These are phyloP conservation scores for Panaeolus papilionaceus DNA, from an alignment of 768 basidiomycete genomes.

Conservation along the genomic window DNA sequence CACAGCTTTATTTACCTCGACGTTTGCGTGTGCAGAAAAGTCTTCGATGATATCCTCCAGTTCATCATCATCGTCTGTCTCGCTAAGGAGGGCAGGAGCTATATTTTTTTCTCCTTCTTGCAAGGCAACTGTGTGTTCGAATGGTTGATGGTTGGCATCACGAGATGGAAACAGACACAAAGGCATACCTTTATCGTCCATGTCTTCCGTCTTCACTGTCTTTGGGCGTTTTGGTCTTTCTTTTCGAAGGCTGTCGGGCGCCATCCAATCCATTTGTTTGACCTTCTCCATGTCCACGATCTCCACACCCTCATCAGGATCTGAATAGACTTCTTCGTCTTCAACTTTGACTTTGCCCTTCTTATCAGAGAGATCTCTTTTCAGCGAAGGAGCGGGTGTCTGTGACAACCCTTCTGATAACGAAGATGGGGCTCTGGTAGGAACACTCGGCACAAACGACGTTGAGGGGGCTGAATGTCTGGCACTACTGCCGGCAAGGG, in stretches of 20 bases:
- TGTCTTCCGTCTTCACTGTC: constrained; percentile 55
- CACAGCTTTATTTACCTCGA: constrained; percentile 38
- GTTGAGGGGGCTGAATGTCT: constrained; percentile 60
- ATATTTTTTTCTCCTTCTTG: constrained; percentile 45
- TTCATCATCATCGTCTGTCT: constrained; percentile 81
- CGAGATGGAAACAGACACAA: background rate
- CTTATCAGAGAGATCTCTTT: constrained; percentile 40
- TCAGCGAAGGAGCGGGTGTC: constrained; percentile 55
- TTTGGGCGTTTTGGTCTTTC: constrained; percentile 41
- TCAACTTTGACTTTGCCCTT: constrained; percentile 39
- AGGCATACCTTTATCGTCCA: constrained; percentile 34
- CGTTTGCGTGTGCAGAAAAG: constrained; percentile 53
- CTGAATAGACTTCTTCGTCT: constrained; percentile 77
- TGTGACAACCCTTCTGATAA: constrained; percentile 57
- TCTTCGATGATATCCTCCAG: constrained; percentile 79
- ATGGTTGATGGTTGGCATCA: background rate
- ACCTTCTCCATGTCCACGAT: constrained; percentile 86
- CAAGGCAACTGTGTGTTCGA: constrained; percentile 16
- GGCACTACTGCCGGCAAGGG: constrained; percentile 63
- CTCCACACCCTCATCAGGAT: constrained; percentile 87
- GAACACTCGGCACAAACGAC: constrained; percentile 57
- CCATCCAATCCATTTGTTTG: constrained; percentile 86
- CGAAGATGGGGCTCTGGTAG: constrained; percentile 44
- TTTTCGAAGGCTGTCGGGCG: constrained; percentile 73
- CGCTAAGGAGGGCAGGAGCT: constrained; percentile 71